Percentiles rank a stretch among this genome's conserved stretches.
Evolutionary conservation across 2,329 filamentous ascomycete genomes (phyloP).

Genomic region (Aspergillus melleus): DNA sequence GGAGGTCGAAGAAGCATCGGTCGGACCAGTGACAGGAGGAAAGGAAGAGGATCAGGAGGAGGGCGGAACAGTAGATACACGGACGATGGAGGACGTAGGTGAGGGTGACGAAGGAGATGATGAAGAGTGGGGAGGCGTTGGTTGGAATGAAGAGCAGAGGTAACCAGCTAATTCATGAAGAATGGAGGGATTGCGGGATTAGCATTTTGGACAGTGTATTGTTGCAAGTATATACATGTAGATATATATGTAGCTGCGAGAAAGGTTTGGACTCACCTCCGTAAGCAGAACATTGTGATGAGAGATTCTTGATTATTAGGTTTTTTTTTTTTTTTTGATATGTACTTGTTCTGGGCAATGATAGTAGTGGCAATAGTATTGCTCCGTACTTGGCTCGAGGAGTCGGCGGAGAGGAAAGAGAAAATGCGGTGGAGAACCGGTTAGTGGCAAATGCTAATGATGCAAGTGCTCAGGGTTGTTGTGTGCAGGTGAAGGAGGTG

Average conservation of each 20-base stretch:
- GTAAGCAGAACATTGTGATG: constrained; percentile 63
- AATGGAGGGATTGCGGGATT: constrained; percentile 3
- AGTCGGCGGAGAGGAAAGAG: neutral
- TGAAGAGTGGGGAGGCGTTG: constrained; percentile 80
- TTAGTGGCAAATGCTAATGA: neutral
- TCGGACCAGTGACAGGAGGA: constrained; percentile 89
- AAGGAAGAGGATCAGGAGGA: constrained; percentile 91
- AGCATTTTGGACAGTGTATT: neutral
- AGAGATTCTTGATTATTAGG: too few relatives aligned
- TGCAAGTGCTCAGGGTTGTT: neutral
- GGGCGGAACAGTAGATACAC: constrained; percentile 95
- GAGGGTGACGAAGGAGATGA: constrained; percentile 84
- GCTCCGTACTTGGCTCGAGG: neutral
- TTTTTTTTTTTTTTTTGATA: neutral
- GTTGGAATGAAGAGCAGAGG: constrained; percentile 86
- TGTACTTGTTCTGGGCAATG: neutral
- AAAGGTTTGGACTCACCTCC: constrained; percentile 51
- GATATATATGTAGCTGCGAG: neutral
- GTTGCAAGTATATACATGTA: too few relatives aligned
- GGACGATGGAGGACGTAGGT: constrained; percentile 96
- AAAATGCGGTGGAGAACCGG: neutral
- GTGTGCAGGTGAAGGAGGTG: neutral
- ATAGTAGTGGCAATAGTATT: neutral
- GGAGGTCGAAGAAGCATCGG: constrained; percentile 89
- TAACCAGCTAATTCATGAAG: constrained; percentile 65